Percentiles rank a stretch among this genome's conserved stretches.
Conservation (phyloP, 2,329 filamentous ascomycete genomes). For the Neurospora crassa region DNA sequence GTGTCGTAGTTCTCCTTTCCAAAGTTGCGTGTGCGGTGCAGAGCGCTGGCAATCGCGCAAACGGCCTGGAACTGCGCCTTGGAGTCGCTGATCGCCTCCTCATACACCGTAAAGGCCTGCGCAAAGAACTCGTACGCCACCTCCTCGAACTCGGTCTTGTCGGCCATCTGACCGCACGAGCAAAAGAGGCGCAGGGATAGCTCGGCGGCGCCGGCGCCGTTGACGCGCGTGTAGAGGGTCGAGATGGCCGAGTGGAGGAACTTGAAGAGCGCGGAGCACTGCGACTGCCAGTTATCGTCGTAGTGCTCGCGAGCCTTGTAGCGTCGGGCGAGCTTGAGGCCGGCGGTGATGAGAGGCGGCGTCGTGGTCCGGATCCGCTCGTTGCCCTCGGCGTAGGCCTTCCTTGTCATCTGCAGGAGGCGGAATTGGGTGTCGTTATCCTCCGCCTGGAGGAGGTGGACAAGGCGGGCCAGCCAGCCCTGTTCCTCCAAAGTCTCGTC, state of each 20-base stretch:
- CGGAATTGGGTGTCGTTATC: conserved; percentile 93
- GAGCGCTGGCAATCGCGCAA: conserved; percentile 79
- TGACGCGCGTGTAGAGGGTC: conserved; percentile 78
- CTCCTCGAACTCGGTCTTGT: conserved; percentile 86
- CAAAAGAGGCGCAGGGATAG: conserved; percentile 84
- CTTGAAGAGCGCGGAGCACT: conserved; percentile 75
- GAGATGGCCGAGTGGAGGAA: conserved; percentile 88
- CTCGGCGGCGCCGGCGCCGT: conserved; percentile 68
- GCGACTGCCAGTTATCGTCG: conserved; percentile 53
- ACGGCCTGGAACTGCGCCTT: conserved; percentile 97
- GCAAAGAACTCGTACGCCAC: conserved; percentile 97
- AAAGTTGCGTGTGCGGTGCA: conserved; percentile 85
- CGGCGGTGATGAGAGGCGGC: conserved; percentile 80
- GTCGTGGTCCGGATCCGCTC: conserved; percentile 95
- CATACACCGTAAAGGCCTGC: conserved; percentile 95
- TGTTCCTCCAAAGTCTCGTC: conserved; percentile 98
- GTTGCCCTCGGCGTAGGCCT: conserved; percentile 83
- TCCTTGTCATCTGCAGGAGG: conserved; percentile 78
- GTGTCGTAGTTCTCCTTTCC: conserved; percentile 98
- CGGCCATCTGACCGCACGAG: conserved; percentile 84
- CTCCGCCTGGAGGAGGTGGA: conserved; percentile 74
- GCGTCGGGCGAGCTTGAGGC: conserved; percentile 77
- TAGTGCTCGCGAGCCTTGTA: conserved; percentile 88
- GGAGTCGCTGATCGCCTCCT: conserved; percentile 91
- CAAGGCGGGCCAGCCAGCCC: conserved; percentile 87